These are phyloP conservation scores for Juglanconis oblonga DNA, from an alignment of 2,329 filamentous ascomycete genomes.

Conservation along the genomic window DNA sequence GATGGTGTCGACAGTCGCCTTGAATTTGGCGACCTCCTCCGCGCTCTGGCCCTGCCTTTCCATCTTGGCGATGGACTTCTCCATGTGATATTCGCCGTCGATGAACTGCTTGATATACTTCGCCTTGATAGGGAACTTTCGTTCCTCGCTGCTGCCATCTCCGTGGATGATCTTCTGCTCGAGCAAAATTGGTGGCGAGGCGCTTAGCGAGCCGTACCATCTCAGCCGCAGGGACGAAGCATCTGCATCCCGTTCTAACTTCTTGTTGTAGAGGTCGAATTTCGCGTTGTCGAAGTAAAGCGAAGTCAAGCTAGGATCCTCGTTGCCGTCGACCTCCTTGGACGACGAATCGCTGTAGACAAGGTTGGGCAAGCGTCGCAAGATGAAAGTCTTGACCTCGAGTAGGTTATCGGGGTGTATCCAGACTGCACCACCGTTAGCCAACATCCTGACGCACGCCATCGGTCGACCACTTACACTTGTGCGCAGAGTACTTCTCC, in stretches of 20 bases:
- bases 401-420: conserved; percentile 92
- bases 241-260: conserved; percentile 72
- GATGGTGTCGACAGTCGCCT: conserved; percentile 70
- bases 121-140: conserved; percentile 82
- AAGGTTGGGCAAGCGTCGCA: conserved; percentile 84
- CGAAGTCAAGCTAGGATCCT: conserved; percentile 90
- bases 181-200: conserved; percentile 75
- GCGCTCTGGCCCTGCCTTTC: conserved; percentile 68
- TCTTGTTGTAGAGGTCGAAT: conserved; percentile 83
- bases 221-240: conserved; percentile 81
- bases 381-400: conserved; percentile 93
- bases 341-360: conserved; percentile 88
- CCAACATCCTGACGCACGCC: neutral
- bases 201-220: conserved; percentile 84
- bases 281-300: conserved; percentile 90
- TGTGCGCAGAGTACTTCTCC: conserved; percentile 80
- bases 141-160: conserved; percentile 74
- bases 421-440: conserved; percentile 65
- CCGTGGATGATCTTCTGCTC: conserved; percentile 86
- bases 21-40: conserved; percentile 66
- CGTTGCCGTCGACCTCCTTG: conserved; percentile 74
- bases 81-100: conserved; percentile 83
- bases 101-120: conserved; percentile 91
- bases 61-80: conserved; percentile 86
- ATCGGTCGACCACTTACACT: conserved; percentile 59